phyloP scores from a whole-genome alignment of 495 filamentous ascomycete species.

The Hypoxylon subgilvum region DNA sequence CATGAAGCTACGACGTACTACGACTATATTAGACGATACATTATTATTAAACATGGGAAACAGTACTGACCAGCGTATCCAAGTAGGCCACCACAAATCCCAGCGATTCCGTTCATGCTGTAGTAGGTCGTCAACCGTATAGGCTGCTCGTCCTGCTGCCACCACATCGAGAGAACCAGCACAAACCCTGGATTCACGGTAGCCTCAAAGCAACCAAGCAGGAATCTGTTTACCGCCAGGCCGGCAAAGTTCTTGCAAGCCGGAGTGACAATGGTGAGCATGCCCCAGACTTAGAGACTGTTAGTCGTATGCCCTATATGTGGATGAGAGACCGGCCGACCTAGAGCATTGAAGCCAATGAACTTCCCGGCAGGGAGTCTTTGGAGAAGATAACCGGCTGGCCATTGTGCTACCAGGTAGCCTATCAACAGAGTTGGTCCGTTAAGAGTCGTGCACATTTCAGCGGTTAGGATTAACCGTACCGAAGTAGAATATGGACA shows the following conservation, averaged over 20 bases:
- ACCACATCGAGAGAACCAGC: conserved; percentile 65
- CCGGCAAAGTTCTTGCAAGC: conserved; percentile 58
- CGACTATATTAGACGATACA: conserved; percentile 1
- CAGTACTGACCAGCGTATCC: conserved; percentile 55
- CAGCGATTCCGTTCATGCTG: conserved; percentile 62
- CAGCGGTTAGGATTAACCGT: conserved; percentile 10
- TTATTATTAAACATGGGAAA: background rate
- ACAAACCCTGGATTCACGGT: conserved; percentile 64
- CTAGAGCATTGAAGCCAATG: conserved; percentile 47
- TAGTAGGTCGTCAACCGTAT: conserved; percentile 62
- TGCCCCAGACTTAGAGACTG: conserved; percentile 43
- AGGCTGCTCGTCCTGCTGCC: conserved; percentile 59
- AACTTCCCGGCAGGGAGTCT: conserved; percentile 62
- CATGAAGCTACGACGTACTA: conserved; percentile 14
- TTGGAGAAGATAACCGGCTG: conserved; percentile 59
- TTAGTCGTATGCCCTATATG: conserved; percentile 1
- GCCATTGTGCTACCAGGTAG: conserved; percentile 59
- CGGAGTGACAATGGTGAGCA: conserved; percentile 54
- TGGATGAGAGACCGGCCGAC: background rate
- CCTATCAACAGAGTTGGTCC: conserved; percentile 13
- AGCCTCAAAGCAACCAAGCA: conserved; percentile 63
- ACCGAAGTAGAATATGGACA: conserved; percentile 65
- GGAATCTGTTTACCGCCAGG: conserved; percentile 57
- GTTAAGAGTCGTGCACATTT: background rate
- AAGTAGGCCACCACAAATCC: conserved; percentile 60